A percentile compares a stretch with the other conserved stretches of the same genome.
Evolutionary conservation across 495 filamentous ascomycete species (phyloP).

Genomic region (Xylona heveae): DNA sequence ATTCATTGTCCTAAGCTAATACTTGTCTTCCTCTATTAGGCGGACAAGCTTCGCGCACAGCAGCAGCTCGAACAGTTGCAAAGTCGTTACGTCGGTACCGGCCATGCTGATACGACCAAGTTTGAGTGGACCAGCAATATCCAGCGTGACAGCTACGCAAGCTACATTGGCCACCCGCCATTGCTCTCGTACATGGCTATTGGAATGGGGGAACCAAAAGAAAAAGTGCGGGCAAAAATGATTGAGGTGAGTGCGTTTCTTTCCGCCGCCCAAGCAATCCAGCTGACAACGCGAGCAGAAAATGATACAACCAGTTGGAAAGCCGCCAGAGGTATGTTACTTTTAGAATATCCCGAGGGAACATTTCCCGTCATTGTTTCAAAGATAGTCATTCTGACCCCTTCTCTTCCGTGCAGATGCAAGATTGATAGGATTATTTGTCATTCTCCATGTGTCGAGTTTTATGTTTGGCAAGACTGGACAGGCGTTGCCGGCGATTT

Average conservation of each 20-base stretch:
- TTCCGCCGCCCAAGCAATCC: not conserved
- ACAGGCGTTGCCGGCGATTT: too few relatives aligned
- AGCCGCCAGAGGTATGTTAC: conserved; percentile 35
- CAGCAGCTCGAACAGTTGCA: conserved; percentile 95
- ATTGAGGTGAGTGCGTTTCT: conserved; percentile 32
- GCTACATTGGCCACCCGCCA: conserved; percentile 75
- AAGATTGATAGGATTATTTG: conserved; percentile 3
- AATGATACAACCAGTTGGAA: conserved; percentile 83
- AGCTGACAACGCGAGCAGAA: conserved; percentile 23
- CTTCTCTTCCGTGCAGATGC: conserved; percentile 1
- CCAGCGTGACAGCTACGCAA: conserved; percentile 62
- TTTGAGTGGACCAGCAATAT: conserved; percentile 92
- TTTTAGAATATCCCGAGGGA: conserved; percentile 1
- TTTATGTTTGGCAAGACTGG: too few relatives aligned
- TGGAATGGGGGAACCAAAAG: conserved; percentile 64
- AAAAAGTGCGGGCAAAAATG: conserved; percentile 56
- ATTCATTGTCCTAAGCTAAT: too few relatives aligned
- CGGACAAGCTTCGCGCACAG: conserved; percentile 91
- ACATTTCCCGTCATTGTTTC: conserved; percentile 1
- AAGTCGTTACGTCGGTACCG: conserved; percentile 83
- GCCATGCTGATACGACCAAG: conserved; percentile 94
- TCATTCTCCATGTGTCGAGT: too few relatives aligned
- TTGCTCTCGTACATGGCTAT: conserved; percentile 76
- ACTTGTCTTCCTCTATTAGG: too few relatives aligned
- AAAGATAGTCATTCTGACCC: not conserved